Evolutionary conservation across 2,329 filamentous ascomycete genomes (phyloP), one percentile per base, ranked within the genome.

Genomic region (Chaetomiaceae sp.): DNA sequence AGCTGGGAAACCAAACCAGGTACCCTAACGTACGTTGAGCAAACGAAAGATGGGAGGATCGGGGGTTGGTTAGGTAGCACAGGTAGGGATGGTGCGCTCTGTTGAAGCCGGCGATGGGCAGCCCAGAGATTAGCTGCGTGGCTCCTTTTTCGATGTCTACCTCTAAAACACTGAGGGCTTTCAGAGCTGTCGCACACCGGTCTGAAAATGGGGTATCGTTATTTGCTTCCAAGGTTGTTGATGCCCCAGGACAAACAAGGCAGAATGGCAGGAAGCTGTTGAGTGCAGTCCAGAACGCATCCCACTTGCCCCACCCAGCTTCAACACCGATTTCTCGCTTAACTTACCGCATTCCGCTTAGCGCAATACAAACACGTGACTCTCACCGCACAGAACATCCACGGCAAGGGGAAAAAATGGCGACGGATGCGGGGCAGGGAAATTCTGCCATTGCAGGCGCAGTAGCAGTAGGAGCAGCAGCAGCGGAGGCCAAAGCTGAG

Each of bases 351-450:
- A 30, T 38, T 34, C 1, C 19, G 45, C 10, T 30, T 58, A 54
- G 53, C 52, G 41, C 16, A 2, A 10, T 25, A n/a, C n/a, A 4
- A 31, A 4, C 58, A 60, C 58, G 58, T 60, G 58, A 60, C 38
- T 23, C 14, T 48, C 42, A 39, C 48, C 58, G 53, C 57, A 58
- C 58, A 59, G 50, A 58, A 57, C 54, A 40, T 21, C 38, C 43
- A 33, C 41, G 17, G 19, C 19, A 31, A 41, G 19, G 35, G 40
- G 40, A 55, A 60, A 60, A 60, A 59, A 59, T 60, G 58, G 58
- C 57, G 47, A 54, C 48, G 45, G 48, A 55, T 60, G 58, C 57
- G 58, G 57, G 57, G 58, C 58, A 56, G 37, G 53, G 54, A 56
- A 55, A 53, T 60, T 55, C 56, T 58, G 54, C 35, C n/a, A 48